A percentile compares a stretch with the other conserved stretches of the same genome.
Evolutionary conservation across 768 basidiomycete species (phyloP).

Genomic region (Trametes meyenii): DNA sequence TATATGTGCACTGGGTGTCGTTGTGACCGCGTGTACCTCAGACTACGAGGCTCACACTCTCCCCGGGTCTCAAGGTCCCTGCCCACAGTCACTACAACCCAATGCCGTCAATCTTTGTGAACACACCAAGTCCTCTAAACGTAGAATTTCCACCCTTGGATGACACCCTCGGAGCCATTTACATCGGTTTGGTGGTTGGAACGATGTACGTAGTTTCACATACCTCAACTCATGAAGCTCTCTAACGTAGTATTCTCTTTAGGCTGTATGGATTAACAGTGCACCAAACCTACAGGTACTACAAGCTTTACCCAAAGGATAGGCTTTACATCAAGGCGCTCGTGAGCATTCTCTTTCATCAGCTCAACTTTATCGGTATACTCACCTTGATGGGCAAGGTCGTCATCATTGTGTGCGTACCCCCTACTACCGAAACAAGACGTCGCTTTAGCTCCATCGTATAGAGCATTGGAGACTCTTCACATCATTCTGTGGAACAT

Average conservation of each 20-base stretch:
- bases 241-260: background rate
- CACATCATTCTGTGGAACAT: constrained; percentile 2
- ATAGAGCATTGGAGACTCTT: background rate
- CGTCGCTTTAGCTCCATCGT: background rate
- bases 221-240: background rate
- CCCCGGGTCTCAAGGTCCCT: too few relatives aligned
- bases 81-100: too few relatives aligned
- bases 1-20: too few relatives aligned
- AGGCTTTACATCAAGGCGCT: background rate
- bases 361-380: background rate
- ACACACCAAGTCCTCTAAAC: too few relatives aligned
- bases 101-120: too few relatives aligned
- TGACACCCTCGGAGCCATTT: too few relatives aligned
- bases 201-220: background rate
- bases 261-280: background rate
- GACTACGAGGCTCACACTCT: too few relatives aligned
- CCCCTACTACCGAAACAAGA: background rate
- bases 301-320: background rate
- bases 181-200: too few relatives aligned
- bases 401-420: background rate
- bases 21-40: too few relatives aligned
- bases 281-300: background rate
- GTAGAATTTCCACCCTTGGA: too few relatives aligned
- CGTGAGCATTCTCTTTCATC: background rate
- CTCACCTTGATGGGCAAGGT: background rate